Base-by-base conservation (phyloP, 768 basidiomycete genomes). In the Boletus vermiculosoides region DNA sequence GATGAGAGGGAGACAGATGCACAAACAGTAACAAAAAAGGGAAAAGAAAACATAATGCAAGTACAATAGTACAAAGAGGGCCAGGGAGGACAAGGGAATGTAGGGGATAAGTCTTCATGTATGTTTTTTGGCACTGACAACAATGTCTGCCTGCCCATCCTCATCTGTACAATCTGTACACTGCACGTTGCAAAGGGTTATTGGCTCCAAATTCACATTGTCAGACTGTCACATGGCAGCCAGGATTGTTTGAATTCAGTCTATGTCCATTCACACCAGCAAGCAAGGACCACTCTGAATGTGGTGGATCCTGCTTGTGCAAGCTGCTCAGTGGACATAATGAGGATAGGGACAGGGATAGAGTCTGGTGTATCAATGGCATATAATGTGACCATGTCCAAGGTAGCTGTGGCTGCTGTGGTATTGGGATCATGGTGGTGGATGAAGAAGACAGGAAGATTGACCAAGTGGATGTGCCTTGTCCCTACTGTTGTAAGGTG, bases 271-370 rank as follows among this genome's bases (percentile, higher is more conserved):
- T 69, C 11, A 65, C 62, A 42, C 68, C 68, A 40, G 63, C 56
- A 2, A 72, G 67, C 3, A 66, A 71, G 9, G 70, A 68, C 69
- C 70, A 67, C 13, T 59, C 63, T 2, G 67, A 66, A 4, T 53
- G 22, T 4, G 64, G 66, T n/a, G 60, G 63, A 11, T 66, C 60
- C 6, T 54, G 62, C 1, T 56, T 57, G 5, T 69, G 67, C 28
- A 70, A 47, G 41, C 57, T 39, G 16, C 59, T 60, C 23, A 39
- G 49, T 7, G 39, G 44, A 36, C 41, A 58, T 5, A 42, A 2
- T 4, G 61, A 47, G 0, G 60, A 36, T 7, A 50, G n/a, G 11
- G 65, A 37, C 1, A 49, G 36, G n/a, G 64, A 7, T 16, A 50
- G 36, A 1, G 39, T 34, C 9, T 63, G 25, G n/a, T 51, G 59